Base-by-base conservation (phyloP, 1,284 basidiomycete species). In the Mycena sp. region DNA sequence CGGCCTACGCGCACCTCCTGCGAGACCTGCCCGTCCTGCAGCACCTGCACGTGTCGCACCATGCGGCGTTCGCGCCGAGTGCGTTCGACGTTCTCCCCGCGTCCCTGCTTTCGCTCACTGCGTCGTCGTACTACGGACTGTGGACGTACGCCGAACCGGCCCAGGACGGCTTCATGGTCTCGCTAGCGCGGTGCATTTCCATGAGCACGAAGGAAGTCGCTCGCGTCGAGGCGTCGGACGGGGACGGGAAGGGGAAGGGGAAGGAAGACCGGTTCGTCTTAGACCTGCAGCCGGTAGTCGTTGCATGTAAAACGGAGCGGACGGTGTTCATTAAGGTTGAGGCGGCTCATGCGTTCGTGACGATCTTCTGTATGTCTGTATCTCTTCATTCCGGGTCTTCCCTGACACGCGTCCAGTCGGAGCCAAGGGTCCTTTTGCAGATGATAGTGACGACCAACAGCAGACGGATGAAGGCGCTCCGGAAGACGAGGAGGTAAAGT, bases 31-130 rank as follows among this genome's bases (percentile, higher is more conserved):
- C 67, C 19, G 52, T 49, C 50, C 62, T 74, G 23, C 57, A 71
- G 55, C 58, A 68, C 40, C 57, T 74, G 23, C 72, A 74, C 45
- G 62, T 74, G 6, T 70, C 71, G 21, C 68, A 74, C 40, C 73
- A 74, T 53, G 67, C 63, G 19, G 59, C 54, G 17, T 72, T 74
- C 26, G 62, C 64, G 16, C 29, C 59, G 3, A 44, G 32, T 5
- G 73, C 73, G 2, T 73, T 74, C 50, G n/a, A 54, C 16, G 56
- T 65, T 26, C 60, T 74, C 25, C 73, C 73, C 6, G 38, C 67
- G 6, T 55, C 46, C 1, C 63, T 74, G 16, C 28, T 28, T 16
- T 62, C 46, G 48, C 67, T 74, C 21, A 67, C 60, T 1, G 58
- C 57, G 32, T 68, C 71, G n/a, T 65, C 68, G 32, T 74, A 71